Evolutionary conservation across 2,329 filamentous ascomycete genomes (phyloP).

Genomic region (Epichloe hybrida): DNA sequence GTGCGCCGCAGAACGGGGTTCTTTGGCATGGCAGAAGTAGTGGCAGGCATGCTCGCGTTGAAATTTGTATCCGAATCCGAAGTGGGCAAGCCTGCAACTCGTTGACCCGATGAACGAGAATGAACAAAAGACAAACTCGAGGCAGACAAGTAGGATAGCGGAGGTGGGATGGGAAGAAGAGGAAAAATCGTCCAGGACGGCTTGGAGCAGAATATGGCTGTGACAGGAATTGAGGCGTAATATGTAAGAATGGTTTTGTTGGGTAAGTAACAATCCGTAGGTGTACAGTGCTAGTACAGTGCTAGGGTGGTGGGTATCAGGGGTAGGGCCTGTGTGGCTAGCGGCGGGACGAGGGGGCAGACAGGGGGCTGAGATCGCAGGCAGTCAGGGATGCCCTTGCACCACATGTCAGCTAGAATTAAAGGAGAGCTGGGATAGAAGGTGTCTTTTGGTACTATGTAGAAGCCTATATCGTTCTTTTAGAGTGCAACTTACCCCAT

Average conservation of each 20-base stretch:
- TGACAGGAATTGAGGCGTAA: neutral
- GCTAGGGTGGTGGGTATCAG: neutral
- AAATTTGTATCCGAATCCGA: neutral
- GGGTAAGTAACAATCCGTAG: no score
- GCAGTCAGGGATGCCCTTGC: no score
- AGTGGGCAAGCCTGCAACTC: neutral
- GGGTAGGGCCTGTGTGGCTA: neutral
- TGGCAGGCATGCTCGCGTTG: constrained; percentile 31
- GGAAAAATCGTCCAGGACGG: neutral
- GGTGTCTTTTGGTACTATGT: no score
- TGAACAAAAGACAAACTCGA: neutral
- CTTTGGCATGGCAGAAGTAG: constrained; percentile 28
- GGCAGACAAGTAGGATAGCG: neutral
- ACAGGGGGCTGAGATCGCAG: no score
- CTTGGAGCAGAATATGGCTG: no score
- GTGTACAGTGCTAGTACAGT: no score
- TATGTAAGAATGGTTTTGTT: neutral
- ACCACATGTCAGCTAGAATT: no score
- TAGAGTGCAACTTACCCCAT: no score
- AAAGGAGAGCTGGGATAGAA: no score
- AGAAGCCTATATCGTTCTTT: no score
- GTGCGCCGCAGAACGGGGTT: constrained; percentile 35
- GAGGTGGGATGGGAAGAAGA: neutral
- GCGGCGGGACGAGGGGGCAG: neutral
- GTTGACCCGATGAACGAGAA: neutral